Conservation (phyloP, 225 moss, liverwort and hornwort species). For the Pseudoscleropodium purum region DNA sequence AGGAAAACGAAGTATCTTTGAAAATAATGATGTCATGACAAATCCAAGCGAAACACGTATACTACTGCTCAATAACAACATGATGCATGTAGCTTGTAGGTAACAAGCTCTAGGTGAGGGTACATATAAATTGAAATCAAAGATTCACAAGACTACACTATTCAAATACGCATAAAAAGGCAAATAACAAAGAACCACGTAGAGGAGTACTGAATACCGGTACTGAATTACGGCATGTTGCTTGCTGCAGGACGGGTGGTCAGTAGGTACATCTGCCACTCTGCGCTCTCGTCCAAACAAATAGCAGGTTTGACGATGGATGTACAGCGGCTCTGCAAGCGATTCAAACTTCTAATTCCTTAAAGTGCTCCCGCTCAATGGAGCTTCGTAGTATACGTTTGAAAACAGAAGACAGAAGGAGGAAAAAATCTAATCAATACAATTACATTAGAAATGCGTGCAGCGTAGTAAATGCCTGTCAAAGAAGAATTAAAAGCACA, state of each 20-base stretch:
- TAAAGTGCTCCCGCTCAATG: background rate
- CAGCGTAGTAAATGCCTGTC: background rate
- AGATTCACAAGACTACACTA: background rate
- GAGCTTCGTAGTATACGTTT: background rate
- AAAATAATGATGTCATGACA: background rate
- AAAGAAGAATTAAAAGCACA: background rate
- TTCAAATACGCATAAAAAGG: background rate
- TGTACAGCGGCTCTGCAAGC: slow-evolving; percentile 83
- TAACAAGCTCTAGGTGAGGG: background rate
- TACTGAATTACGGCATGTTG: slow-evolving; percentile 99
- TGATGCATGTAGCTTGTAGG: background rate
- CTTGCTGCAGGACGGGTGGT: slow-evolving; percentile 99
- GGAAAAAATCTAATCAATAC: background rate
- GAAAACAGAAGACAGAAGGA: background rate
- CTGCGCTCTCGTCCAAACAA: slow-evolving; percentile 92
- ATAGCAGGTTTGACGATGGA: slow-evolving; percentile 98
- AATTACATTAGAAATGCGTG: background rate
- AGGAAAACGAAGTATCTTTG: background rate
- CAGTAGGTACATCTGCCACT: slow-evolving; percentile 95
- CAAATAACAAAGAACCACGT: background rate
- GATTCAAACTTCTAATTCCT: background rate
- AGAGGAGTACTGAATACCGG: slow-evolving; percentile 40
- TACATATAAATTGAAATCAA: background rate
- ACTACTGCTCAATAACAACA: background rate
- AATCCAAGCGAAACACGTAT: background rate